Percentiles rank a stretch among this genome's conserved stretches.
These are phyloP conservation scores for Naganishia friedmannii DNA, from an alignment of 768 basidiomycete species.

Conservation along the genomic window DNA sequence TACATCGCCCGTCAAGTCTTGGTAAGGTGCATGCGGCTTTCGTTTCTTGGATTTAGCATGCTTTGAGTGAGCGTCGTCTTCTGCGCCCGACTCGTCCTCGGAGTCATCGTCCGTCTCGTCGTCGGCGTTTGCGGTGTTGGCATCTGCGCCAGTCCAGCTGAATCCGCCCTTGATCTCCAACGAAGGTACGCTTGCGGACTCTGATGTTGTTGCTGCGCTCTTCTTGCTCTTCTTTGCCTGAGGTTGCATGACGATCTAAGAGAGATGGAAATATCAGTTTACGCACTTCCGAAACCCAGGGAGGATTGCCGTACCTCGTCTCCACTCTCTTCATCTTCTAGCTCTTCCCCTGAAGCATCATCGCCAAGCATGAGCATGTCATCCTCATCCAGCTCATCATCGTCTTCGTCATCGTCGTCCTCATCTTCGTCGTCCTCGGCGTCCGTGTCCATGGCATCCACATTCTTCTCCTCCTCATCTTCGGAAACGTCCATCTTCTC, in stretches of 20 bases:
- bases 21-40: conserved; percentile 60
- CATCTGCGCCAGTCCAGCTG: conserved; percentile 46
- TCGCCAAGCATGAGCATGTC: conserved; percentile 44
- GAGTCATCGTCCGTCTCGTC: conserved; percentile 60
- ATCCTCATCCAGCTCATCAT: conserved; percentile 43
- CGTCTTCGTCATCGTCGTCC: conserved; percentile 36
- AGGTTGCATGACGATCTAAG: conserved; percentile 34
- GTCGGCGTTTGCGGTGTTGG: conserved; percentile 23
- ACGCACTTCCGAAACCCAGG: background rate
- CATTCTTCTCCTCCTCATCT: conserved; percentile 34
- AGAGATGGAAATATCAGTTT: background rate
- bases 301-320: conserved; percentile 28
- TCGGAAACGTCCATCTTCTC: conserved; percentile 33
- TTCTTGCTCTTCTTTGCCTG: conserved; percentile 54
- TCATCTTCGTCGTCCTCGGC: conserved; percentile 44
- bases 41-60: conserved; percentile 64
- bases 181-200: conserved; percentile 12
- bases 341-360: conserved; percentile 36
- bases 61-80: conserved; percentile 56
- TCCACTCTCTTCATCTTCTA: conserved; percentile 37
- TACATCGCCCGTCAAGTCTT: conserved; percentile 71
- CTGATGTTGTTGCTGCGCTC: conserved; percentile 13
- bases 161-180: conserved; percentile 44
- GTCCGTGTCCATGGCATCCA: conserved; percentile 28
- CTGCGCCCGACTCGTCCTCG: conserved; percentile 37